Percentiles rank a stretch among this genome's conserved stretches.
phyloP scores from a whole-genome alignment of 768 basidiomycete genomes.

The Megacollybia marginata region DNA sequence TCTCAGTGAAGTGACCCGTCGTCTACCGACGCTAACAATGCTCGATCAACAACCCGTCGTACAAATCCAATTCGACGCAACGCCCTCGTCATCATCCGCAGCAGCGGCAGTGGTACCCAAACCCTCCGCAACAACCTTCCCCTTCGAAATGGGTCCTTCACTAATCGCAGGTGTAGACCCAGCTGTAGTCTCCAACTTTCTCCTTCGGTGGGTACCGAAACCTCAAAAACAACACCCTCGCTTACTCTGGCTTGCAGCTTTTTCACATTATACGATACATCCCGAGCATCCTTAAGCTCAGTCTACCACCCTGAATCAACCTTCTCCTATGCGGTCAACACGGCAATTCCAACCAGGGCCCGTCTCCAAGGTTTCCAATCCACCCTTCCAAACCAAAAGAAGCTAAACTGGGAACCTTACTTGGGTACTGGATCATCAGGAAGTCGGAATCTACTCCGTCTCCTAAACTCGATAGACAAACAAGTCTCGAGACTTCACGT shows the following conservation, averaged over 20 bases:
- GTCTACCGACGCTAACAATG: constrained; percentile 76
- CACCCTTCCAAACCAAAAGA: constrained; percentile 76
- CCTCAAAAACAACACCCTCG: neutral
- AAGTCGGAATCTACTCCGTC: constrained; percentile 72
- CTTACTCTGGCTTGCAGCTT: constrained; percentile 42
- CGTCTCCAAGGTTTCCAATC: constrained; percentile 64
- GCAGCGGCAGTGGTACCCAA: constrained; percentile 27
- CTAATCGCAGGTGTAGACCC: constrained; percentile 72
- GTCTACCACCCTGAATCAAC: constrained; percentile 85
- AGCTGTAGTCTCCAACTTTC: constrained; percentile 64
- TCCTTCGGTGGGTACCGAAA: constrained; percentile 51
- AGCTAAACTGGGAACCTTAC: constrained; percentile 76
- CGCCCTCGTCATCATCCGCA: constrained; percentile 27
- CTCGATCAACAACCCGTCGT: constrained; percentile 78
- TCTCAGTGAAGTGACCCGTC: constrained; percentile 67
- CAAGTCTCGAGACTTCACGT: constrained; percentile 62
- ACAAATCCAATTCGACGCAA: constrained; percentile 72
- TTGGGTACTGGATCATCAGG: constrained; percentile 43
- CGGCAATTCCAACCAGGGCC: constrained; percentile 71
- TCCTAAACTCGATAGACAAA: constrained; percentile 55
- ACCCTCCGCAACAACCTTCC: constrained; percentile 67
- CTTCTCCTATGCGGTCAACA: constrained; percentile 86
- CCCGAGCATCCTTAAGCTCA: constrained; percentile 56
- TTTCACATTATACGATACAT: constrained; percentile 77
- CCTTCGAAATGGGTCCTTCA: constrained; percentile 63